Evolutionary conservation across 1,284 basidiomycete genomes (phyloP).

Genomic region (Entoloma clypeatum): DNA sequence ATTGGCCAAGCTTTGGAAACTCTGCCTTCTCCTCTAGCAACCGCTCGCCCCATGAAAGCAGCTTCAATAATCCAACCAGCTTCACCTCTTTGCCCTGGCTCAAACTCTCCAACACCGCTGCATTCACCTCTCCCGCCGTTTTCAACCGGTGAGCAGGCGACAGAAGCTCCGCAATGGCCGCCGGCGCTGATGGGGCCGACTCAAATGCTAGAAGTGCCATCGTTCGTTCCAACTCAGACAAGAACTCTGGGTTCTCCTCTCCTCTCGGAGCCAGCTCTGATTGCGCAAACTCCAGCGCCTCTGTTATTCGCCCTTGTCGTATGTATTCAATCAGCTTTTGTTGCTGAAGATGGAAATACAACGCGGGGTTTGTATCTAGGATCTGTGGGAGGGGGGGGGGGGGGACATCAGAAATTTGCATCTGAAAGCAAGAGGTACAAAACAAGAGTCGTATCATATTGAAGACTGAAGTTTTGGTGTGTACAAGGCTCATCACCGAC

Average conservation of each 20-base stretch:
- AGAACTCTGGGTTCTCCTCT: conserved; percentile 91
- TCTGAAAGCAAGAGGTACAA: conserved; percentile 16
- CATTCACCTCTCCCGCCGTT: conserved; percentile 93
- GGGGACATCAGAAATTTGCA: no score
- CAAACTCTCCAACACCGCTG: conserved; percentile 88
- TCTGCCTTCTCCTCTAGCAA: conserved; percentile 73
- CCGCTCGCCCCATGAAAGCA: conserved; percentile 87
- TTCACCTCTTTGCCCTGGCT: conserved; percentile 93
- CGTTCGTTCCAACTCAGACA: conserved; percentile 88
- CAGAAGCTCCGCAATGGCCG: conserved; percentile 73
- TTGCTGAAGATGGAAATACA: conserved; percentile 93
- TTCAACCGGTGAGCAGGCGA: conserved; percentile 85
- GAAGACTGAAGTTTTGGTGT: conserved; percentile 88
- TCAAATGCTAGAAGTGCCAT: conserved; percentile 96
- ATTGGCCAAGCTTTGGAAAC: conserved; percentile 58
- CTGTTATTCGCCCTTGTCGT: conserved; percentile 72
- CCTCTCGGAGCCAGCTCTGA: conserved; percentile 92
- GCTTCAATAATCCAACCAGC: conserved; percentile 78
- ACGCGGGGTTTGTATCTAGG: conserved; percentile 84
- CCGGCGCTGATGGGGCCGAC: conserved; percentile 56
- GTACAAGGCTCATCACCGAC: conserved; percentile 71
- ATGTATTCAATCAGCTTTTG: conserved; percentile 95
- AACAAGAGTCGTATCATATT: conserved; percentile 62
- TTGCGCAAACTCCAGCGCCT: conserved; percentile 89
- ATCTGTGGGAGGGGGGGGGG: conserved; percentile 71